Base-by-base conservation (phyloP, 2,329 filamentous ascomycete species). In the Stemphylium beticola region DNA sequence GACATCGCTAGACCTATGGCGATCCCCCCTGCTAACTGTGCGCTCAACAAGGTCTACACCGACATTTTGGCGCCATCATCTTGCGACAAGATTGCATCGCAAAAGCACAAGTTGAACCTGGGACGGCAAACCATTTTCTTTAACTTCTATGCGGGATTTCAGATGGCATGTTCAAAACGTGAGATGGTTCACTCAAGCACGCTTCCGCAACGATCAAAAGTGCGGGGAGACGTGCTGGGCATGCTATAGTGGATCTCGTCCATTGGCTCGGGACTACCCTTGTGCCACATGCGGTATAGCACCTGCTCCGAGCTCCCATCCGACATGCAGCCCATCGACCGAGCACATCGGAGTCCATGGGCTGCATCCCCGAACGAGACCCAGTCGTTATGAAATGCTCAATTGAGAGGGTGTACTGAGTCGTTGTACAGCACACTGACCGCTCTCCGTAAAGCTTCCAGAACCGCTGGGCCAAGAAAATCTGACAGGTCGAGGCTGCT, bases 11-110 rank as follows among this genome's bases (percentile, higher is more conserved):
- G 39, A 33, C 53, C 48, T 52, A 58, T 56, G 55, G 44, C 53
- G 58, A 59, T 52, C 57, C 53, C 49, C 52, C 52, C 47, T 55
- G 52, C 32, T 9, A 32, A 32, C 52, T 49, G 43, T 49, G 52
- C 58, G 57, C 51, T 54, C 49, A 55, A 51, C 60, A 53, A 53
- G 32, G 20, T 29, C 39, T 37, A 56, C 61, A 64, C 61, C 61
- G 61, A 64, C 61, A 64, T 62, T 64, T 52, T 58, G 26, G 50
- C 51, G 38, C 37, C 42, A 29, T 39, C 24, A 14, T 38, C n/a
- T 17, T n/a, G 31, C 17, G 32, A 18, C 29, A 24, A 26, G 24
- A 7, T 14, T 34, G 14, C 29, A 11, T 45, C 29, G 18, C 45
- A 18, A 40, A 38, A 24, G 38, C 33, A 24, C 17, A 10, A 32